These are phyloP conservation scores for Schwanniomyces pseudopolymorphus DNA, from an alignment of 805 yeast genomes.

Conservation along the genomic window DNA sequence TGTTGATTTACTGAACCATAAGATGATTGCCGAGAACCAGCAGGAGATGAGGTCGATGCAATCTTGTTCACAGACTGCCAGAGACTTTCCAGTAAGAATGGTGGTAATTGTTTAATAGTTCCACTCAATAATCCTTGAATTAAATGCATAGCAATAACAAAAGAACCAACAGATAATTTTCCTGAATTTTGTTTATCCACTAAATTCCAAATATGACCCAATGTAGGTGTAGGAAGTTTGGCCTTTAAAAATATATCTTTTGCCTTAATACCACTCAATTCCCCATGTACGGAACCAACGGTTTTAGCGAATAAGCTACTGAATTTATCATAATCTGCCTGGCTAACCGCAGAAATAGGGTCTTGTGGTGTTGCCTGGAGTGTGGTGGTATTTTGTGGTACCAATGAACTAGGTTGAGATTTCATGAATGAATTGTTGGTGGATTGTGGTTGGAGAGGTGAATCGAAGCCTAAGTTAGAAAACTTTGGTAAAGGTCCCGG, in stretches of 20 bases:
- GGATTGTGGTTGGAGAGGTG: slow-evolving; percentile 31
- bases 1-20: slow-evolving; percentile 32
- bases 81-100: slow-evolving; percentile 38
- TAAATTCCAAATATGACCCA: slow-evolving; percentile 87
- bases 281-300: slow-evolving; percentile 50
- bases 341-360: slow-evolving; percentile 51
- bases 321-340: slow-evolving; percentile 61
- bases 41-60: slow-evolving; percentile 2
- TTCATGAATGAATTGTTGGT: slow-evolving; percentile 43
- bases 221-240: slow-evolving; percentile 67
- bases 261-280: slow-evolving; percentile 77
- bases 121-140: slow-evolving; percentile 80
- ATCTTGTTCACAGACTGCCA: slow-evolving; percentile 34
- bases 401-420: slow-evolving; percentile 37
- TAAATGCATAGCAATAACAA: slow-evolving; percentile 91
- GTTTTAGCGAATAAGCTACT: slow-evolving; percentile 73
- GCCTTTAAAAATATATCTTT: slow-evolving; percentile 88
- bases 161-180: slow-evolving; percentile 67
- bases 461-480: slow-evolving; percentile 28
- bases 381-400: slow-evolving; percentile 31
- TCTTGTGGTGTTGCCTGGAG: slow-evolving; percentile 30
- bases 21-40: slow-evolving; percentile 25
- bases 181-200: slow-evolving; percentile 81
- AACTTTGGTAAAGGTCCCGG: slow-evolving; percentile 70
- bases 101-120: slow-evolving; percentile 55